Conservation (phyloP, 768 basidiomycete species). For the Dictyophora rubrovolvata region DNA sequence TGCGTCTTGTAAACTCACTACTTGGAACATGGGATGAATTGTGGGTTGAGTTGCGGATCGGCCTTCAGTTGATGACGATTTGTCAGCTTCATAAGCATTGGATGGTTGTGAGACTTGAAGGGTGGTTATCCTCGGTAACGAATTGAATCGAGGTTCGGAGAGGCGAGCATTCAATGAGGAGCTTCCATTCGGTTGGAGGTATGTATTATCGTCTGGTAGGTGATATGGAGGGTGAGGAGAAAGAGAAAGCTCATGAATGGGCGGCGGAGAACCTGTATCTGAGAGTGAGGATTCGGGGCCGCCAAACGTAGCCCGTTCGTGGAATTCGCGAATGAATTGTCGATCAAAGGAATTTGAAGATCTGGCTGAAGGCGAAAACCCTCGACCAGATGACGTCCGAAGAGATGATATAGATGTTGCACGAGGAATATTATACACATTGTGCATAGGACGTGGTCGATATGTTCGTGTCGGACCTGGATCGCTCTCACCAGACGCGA, state of each 20-base stretch:
- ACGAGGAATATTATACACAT: constrained; percentile 56
- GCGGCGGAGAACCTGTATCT: constrained; percentile 65
- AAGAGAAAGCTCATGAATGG: constrained; percentile 62
- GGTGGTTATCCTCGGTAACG: constrained; percentile 25
- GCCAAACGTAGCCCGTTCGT: constrained; percentile 51
- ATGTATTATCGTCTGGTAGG: constrained; percentile 3
- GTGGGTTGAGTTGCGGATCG: constrained; percentile 49
- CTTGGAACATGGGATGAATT: constrained; percentile 85
- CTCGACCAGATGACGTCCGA: constrained; percentile 61
- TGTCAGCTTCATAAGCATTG: constrained; percentile 36
- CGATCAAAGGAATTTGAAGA: constrained; percentile 77
- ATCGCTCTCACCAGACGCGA: constrained; percentile 78
- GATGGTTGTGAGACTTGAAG: constrained; percentile 30
- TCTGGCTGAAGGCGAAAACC: constrained; percentile 57
- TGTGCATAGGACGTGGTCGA: constrained; percentile 41
- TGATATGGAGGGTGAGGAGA: constrained; percentile 33
- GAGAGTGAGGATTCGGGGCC: constrained; percentile 38
- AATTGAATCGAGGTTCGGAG: constrained; percentile 30
- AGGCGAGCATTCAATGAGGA: constrained; percentile 15
- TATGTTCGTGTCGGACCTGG: constrained; percentile 59
- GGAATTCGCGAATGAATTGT: constrained; percentile 66
- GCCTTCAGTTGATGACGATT: constrained; percentile 51
- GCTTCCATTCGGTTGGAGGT: not conserved
- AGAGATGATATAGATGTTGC: constrained; percentile 71
- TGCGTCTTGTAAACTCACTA: constrained; percentile 45